phyloP scores from a whole-genome alignment of 225 moss, liverwort and hornwort genomes.

The Sphagnum tenellum region DNA sequence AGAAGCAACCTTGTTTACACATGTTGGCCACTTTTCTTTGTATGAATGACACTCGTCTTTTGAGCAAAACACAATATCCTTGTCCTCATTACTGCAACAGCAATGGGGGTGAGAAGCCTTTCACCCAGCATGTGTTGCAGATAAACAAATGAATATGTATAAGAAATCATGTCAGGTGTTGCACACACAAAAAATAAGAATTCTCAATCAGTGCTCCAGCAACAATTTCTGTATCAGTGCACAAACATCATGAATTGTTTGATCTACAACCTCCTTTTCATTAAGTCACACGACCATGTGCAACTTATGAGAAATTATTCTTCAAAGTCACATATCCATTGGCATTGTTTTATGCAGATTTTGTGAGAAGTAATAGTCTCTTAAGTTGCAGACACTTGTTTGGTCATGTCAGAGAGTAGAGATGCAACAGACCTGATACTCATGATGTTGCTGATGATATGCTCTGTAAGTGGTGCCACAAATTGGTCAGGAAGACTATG shows the following conservation, averaged over 20 bases:
- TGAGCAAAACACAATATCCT: constrained; percentile 46
- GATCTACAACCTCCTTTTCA: not conserved
- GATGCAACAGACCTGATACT: constrained; percentile 47
- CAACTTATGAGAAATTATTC: not conserved
- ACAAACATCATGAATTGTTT: no score
- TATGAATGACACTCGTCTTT: constrained; percentile 31
- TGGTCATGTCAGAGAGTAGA: not conserved
- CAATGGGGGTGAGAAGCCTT: not conserved
- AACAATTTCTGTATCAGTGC: not conserved
- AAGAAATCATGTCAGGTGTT: no score
- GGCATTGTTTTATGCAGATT: not conserved
- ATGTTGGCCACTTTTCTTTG: constrained; percentile 28
- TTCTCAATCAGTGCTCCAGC: not conserved
- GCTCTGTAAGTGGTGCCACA: constrained; percentile 73
- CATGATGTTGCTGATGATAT: constrained; percentile 75
- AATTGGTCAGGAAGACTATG: constrained; percentile 68
- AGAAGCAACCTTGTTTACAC: not conserved
- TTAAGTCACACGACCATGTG: not conserved
- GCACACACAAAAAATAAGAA: not conserved
- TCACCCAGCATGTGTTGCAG: not conserved
- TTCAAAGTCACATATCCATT: not conserved
- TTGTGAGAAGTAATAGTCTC: not conserved
- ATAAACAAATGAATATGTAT: not conserved
- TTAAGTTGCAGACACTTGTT: not conserved
- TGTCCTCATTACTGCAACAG: constrained; percentile 50